Evolutionary conservation across 305 asterid species (phyloP).

Genomic region (Fraxinus sp.): DNA sequence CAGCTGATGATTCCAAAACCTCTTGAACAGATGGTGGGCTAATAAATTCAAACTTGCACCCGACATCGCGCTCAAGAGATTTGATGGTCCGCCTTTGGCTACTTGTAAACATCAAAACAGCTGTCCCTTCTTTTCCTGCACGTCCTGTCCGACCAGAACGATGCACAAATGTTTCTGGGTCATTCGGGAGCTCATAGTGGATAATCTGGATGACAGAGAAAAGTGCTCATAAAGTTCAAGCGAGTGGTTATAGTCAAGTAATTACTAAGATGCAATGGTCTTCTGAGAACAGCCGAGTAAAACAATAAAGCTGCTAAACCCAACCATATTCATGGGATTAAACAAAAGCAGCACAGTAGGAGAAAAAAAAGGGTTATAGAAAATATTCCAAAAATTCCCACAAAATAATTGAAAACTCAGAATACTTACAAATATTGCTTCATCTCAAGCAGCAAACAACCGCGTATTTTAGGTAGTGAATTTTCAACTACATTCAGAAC

Average conservation of each 20-base stretch:
- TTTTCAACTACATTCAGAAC: neutral
- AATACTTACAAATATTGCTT: neutral
- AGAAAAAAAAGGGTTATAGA: neutral
- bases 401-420: neutral
- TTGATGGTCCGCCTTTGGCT: slow-evolving; percentile 80
- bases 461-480: neutral
- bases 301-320: neutral
- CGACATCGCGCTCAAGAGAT: slow-evolving; percentile 85
- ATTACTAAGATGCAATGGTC: slow-evolving; percentile 1
- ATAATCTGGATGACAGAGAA: slow-evolving; percentile 50
- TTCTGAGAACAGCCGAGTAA: neutral
- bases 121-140: slow-evolving; percentile 84
- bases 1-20: slow-evolving; percentile 85
- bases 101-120: slow-evolving; percentile 76
- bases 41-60: slow-evolving; percentile 73
- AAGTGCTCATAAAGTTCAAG: neutral
- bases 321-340: neutral
- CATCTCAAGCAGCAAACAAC: neutral
- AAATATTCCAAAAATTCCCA: neutral
- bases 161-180: slow-evolving; percentile 95
- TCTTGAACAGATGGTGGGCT: slow-evolving; percentile 81
- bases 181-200: slow-evolving; percentile 96
- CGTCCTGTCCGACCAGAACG: slow-evolving; percentile 99
- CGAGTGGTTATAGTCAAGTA: neutral
- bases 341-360: neutral